Percentiles rank a stretch among this genome's conserved stretches.
phyloP scores from a whole-genome alignment of 192 early-diverging fungal species.

The Backusella circina region DNA sequence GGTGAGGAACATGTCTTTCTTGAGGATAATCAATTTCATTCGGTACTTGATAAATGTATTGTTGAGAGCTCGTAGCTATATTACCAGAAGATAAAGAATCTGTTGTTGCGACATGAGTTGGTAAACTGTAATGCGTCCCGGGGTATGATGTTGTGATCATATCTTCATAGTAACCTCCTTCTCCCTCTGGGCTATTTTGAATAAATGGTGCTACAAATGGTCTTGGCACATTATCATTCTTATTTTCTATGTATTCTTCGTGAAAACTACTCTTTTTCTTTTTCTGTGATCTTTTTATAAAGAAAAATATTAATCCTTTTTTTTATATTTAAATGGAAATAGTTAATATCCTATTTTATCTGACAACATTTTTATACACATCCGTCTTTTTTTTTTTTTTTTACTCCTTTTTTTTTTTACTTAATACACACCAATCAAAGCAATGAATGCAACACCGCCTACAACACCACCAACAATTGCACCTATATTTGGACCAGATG shows the following conservation, averaged over 20 bases:
- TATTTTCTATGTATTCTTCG: background rate
- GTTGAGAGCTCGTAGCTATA: background rate
- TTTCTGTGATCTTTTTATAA: background rate
- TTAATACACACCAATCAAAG: slow-evolving; percentile 5
- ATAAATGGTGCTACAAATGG: background rate
- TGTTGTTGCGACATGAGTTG: background rate
- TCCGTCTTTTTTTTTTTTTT: background rate
- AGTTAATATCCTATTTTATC: background rate
- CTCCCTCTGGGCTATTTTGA: background rate
- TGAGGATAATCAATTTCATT: slow-evolving; percentile 1
- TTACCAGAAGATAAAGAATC: background rate
- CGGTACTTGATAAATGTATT: background rate
- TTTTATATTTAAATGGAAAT: background rate
- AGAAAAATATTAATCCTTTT: background rate
- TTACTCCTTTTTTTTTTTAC: background rate
- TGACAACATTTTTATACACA: background rate
- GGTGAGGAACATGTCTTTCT: slow-evolving; percentile 10
- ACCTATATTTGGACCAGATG: background rate
- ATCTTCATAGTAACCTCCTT: background rate
- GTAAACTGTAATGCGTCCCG: background rate
- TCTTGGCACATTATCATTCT: background rate
- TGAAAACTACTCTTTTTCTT: background rate
- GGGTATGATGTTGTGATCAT: background rate
- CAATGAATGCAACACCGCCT: slow-evolving; percentile 5
- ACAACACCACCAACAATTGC: slow-evolving; percentile 3